Base-by-base conservation (phyloP, 768 basidiomycete species). In the Calocybe cyanea region DNA sequence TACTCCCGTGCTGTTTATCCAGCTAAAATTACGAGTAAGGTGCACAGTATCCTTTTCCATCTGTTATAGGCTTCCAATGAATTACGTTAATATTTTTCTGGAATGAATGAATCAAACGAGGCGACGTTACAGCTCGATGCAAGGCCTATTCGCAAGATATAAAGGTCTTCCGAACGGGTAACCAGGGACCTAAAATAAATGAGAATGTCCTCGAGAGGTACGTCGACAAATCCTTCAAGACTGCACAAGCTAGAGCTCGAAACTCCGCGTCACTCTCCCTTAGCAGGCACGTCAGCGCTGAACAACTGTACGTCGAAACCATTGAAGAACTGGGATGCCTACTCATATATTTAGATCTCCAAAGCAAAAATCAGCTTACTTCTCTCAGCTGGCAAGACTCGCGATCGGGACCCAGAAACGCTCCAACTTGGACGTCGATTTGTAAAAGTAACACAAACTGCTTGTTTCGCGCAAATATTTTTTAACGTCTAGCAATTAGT, bases 301-400 rank as follows among this genome's bases (percentile, higher is more conserved):
- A 73, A 73, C 54, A 61, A 54, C 19, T 67, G 73, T 71, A 44
- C 43, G 63, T 54, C 15, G 13, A 8, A n/a, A n/a, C n/a, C 38
- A 14, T 41, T 11, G 25, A 28, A 28, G 25, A 28, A 11, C 11
- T 28, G 11, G 25, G 14, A 36, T 7, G 34, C 31, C 19, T 24
- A 28, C 40, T 44, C 36, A 56, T 37, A 30, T 31, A 35, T 28
- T 17, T 32, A 85, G 84, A 80, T 61, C 66, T 87, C 19, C 81
- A 83, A 57, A 63, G 61, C n/a, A 63, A 59, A 32, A 65, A 67
- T 11, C 63, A 64, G 25, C 56, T 68, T 28, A 46, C 72, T 14
- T 55, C 74, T 21, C 68, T 85, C 21, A 79, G 72, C 53, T 87
- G 82, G 81, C 56, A 67, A 17, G 78, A 83, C 37, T 67, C 64